Evolutionary conservation across 345 rosid genomes (phyloP), one percentile per base, ranked within the genome.

Genomic region (Diplotaxis tenuifolia): DNA sequence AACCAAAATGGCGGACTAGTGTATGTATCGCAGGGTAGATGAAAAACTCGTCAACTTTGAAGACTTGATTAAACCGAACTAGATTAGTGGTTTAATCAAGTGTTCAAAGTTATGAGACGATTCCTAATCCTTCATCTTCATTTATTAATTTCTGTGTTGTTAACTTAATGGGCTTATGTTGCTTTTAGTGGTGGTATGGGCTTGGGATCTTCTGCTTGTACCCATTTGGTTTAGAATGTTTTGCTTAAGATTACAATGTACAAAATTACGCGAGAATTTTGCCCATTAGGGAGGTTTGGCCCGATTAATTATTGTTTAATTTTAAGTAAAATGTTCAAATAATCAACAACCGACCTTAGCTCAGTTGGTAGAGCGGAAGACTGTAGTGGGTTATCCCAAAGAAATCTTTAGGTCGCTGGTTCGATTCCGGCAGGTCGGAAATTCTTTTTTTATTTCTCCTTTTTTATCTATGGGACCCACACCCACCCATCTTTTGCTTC

Each of bases 311-410:
- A n/a, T n/a, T n/a, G n/a, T n/a, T n/a, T n/a, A n/a, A n/a, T n/a
- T n/a, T n/a, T n/a, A n/a, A n/a, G n/a, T n/a, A 23, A 23, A 25
- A 25, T n/a, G 1, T 0, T 2, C 1, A 1, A 0, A 0, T 0
- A 0, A 0, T 0, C 0, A 58, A 0, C 15, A 65, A 2, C 96
- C 97, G 97, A 89, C 88, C 90, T 89, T 94, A 88, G 97, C 98
- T 94, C 93, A 91, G 97, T 87, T 95, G 99, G 96, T 57, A 95
- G 96, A 87, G 97, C 96, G 98, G 98, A 87, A 97, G 98, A 92
- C 97, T 92, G 98, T 95, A 92, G 96, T 89, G 25, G 74, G 82
- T 4, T 9, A 0, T 4, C 53, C 71, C 45, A 80, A 49, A 80
- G 29, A 49, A 10, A 90, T 88, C 88, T 88, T 83, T 86, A 86